Evolutionary conservation across 768 basidiomycete species (phyloP), one percentile per base, ranked within the genome.

Genomic region (Agaricus bisporus): DNA sequence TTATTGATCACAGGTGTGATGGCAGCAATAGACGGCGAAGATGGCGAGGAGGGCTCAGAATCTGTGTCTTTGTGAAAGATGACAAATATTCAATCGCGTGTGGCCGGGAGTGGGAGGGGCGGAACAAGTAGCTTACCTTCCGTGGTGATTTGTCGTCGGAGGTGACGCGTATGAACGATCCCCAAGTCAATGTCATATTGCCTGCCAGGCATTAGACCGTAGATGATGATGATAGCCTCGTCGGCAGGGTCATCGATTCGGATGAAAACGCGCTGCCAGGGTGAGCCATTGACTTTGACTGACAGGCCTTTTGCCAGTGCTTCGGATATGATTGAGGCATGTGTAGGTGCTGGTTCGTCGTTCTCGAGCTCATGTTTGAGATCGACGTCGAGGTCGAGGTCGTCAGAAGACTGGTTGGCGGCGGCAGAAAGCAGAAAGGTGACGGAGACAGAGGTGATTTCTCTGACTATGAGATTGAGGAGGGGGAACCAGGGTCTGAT

Each of bases 141-240:
- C 0, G 88, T 88, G 0, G 80, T 81, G 56, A 93, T 81, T 61
- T 86, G 83, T 50, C 76, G 77, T 37, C 80, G 73, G 12, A 64
- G 56, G 20, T 49, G 37, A 37, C 41, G 42, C 87, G 71, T 35
- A 60, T 82, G 82, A 7, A 85, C 80, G 29, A 95, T 76, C 1
- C 79, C 85, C 10, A 97, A 72, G 62, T 93, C 89, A 48, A 97
- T 84, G 62, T 97, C 92, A 61, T 97, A 97, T 64, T 91, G 88
- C 52, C 89, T 79, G 1, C 89, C 89, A 3, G 92, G 93, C 73
- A 88, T 80, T 43, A 98, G 75, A 1, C 91, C 91, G 55, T 92
- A 94, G 25, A 98, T 81, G 55, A 95, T 89, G 49, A 97, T 91
- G 52, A 95, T 82, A 0, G 91, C 94, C 63, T 95, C 88, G 59